Evolutionary conservation across 495 filamentous ascomycete species (phyloP).

Genomic region (Apiosordaria backusii): DNA sequence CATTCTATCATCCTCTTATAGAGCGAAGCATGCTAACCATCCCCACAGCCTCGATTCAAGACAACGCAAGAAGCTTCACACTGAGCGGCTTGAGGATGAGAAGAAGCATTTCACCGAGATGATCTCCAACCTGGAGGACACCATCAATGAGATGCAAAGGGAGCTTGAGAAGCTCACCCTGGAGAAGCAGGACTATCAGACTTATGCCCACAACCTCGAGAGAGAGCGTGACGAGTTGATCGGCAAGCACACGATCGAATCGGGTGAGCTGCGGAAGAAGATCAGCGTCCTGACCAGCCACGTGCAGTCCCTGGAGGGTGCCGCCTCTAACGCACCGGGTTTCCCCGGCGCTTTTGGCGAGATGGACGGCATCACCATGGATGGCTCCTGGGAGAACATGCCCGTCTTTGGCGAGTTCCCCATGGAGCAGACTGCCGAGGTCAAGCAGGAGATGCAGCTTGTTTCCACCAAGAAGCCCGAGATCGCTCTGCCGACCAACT

Average conservation of each 20-base stretch:
- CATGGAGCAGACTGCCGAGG: slow-evolving; percentile 45
- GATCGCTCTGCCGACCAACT: slow-evolving; percentile 48
- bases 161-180: slow-evolving; percentile 64
- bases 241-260: slow-evolving; percentile 85
- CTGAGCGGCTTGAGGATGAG: slow-evolving; percentile 92
- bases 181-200: slow-evolving; percentile 66
- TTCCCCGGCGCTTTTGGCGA: slow-evolving; percentile 69
- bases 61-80: slow-evolving; percentile 98
- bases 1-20: background rate
- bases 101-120: slow-evolving; percentile 81
- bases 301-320: slow-evolving; percentile 72
- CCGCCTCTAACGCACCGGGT: slow-evolving; percentile 56
- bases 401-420: slow-evolving; percentile 64
- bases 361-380: slow-evolving; percentile 81
- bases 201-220: slow-evolving; percentile 71
- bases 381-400: slow-evolving; percentile 74
- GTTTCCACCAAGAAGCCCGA: slow-evolving; percentile 55
- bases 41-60: slow-evolving; percentile 78
- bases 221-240: slow-evolving; percentile 92
- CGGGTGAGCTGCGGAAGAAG: slow-evolving; percentile 92
- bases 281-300: slow-evolving; percentile 83
- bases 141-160: slow-evolving; percentile 61
- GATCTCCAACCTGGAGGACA: slow-evolving; percentile 76
- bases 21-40: slow-evolving; percentile 36
- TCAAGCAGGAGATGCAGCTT: slow-evolving; percentile 55